These are phyloP conservation scores for Penicillium sp. DNA, from an alignment of 2,329 filamentous ascomycete species.

Conservation along the genomic window DNA sequence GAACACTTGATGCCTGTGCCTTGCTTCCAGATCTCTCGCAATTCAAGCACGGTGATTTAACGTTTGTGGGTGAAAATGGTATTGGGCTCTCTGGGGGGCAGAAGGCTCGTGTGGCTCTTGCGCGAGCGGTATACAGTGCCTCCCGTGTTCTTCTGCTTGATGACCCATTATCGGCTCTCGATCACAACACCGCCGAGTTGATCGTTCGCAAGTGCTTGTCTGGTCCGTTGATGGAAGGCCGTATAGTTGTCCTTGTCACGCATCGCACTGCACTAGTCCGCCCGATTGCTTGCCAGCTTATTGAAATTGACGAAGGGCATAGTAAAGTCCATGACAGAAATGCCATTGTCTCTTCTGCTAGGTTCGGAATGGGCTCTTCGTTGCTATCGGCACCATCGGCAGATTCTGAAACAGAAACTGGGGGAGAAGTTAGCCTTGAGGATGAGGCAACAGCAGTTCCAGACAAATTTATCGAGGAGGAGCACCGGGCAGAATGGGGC, in stretches of 20 bases:
- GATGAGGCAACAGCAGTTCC: slow-evolving; percentile 53
- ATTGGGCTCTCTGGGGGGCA: slow-evolving; percentile 59
- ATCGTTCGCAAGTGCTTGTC: slow-evolving; percentile 56
- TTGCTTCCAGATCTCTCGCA: slow-evolving; percentile 57
- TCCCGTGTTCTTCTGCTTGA: slow-evolving; percentile 54
- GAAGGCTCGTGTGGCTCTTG: slow-evolving; percentile 57
- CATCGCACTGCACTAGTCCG: slow-evolving; percentile 67
- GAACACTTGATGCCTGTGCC: slow-evolving; percentile 62
- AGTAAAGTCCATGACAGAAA: slow-evolving; percentile 49
- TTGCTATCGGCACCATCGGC: slow-evolving; percentile 10
- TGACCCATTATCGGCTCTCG: slow-evolving; percentile 56
- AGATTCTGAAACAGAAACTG: slow-evolving; percentile 15
- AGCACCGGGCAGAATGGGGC: slow-evolving; percentile 66
- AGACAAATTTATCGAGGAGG: slow-evolving; percentile 74
- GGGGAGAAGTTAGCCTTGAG: slow-evolving; percentile 35
- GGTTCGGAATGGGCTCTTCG: slow-evolving; percentile 30
- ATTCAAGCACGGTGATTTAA: slow-evolving; percentile 60
- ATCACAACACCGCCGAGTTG: slow-evolving; percentile 59
- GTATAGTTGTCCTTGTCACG: slow-evolving; percentile 57
- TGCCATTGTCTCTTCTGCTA: slow-evolving; percentile 39
- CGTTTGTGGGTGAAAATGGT: slow-evolving; percentile 57
- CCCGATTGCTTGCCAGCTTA: slow-evolving; percentile 65
- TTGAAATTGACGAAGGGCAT: slow-evolving; percentile 62
- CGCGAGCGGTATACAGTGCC: slow-evolving; percentile 55
- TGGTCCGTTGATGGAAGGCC: slow-evolving; percentile 50